A percentile compares a stretch with the other conserved stretches of the same genome.
These are phyloP conservation scores for Neotropicomus parvogracilis DNA, from an alignment of 1,284 basidiomycete genomes.

Conservation along the genomic window DNA sequence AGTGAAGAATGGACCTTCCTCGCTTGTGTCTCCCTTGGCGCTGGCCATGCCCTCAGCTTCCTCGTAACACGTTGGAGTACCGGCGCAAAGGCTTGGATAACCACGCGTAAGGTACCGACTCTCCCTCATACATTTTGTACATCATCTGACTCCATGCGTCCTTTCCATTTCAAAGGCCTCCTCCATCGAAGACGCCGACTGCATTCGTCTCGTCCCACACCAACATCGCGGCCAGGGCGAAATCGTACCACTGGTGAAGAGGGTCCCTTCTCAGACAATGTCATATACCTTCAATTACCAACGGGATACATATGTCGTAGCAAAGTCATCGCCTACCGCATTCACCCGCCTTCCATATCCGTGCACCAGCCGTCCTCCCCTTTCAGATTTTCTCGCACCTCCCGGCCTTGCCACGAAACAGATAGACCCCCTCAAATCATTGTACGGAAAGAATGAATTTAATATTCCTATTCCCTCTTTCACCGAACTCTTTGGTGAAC, in stretches of 20 bases:
- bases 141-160: conserved; percentile 1
- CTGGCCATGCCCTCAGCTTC: conserved; percentile 90
- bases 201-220: conserved; percentile 82
- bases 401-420: conserved; percentile 42
- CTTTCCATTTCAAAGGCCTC: conserved; percentile 47
- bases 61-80: conserved; percentile 91
- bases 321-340: conserved; percentile 52
- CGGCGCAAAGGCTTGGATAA: conserved; percentile 74
- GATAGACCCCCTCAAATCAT: conserved; percentile 47
- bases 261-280: conserved; percentile 49
- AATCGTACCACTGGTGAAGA: conserved; percentile 77
- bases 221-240: conserved; percentile 89
- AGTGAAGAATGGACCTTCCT: conserved; percentile 98
- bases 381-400: conserved; percentile 66
- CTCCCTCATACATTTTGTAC: background rate
- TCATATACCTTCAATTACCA: conserved; percentile 93
- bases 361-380: conserved; percentile 67
- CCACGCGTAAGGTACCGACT: conserved; percentile 57
- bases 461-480: conserved; percentile 94
- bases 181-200: conserved; percentile 71
- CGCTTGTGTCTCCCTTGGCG: conserved; percentile 80
- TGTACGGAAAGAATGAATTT: conserved; percentile 92
- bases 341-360: conserved; percentile 92
- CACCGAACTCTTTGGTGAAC: conserved; percentile 83
- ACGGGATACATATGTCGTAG: conserved; percentile 88